Conservation (phyloP, 108 stramenopile genomes). For the Skeletonema tropicum region DNA sequence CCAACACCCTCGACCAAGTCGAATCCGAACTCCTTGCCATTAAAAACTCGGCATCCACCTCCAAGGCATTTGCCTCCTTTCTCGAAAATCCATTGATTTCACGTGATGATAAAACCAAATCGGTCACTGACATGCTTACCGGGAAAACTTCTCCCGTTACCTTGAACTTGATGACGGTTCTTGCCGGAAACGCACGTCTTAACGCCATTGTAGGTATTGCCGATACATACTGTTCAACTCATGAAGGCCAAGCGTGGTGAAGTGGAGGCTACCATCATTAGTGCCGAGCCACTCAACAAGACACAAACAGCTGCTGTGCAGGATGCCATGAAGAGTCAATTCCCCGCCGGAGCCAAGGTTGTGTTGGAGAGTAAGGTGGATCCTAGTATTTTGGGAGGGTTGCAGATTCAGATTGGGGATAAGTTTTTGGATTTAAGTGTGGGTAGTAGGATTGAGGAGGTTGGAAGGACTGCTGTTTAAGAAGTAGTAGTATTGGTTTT, state of each 20-base stretch:
- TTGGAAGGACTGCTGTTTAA: conserved; percentile 75
- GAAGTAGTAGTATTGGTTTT: too few relatives aligned
- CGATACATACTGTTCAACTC: conserved; percentile 68
- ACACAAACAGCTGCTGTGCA: conserved; percentile 74
- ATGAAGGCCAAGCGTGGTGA: conserved; percentile 97
- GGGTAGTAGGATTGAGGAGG: conserved; percentile 88
- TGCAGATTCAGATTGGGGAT: conserved; percentile 97
- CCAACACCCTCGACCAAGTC: conserved; percentile 76
- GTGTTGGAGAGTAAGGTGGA: conserved; percentile 82
- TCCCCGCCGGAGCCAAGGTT: conserved; percentile 79
- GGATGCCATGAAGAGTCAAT: conserved; percentile 81
- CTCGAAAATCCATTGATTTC: conserved; percentile 90
- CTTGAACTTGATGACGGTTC: conserved; percentile 88
- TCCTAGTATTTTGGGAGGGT: conserved; percentile 91
- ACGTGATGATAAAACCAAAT: conserved; percentile 75
- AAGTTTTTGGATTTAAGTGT: conserved; percentile 97
- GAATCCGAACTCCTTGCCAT: conserved; percentile 88
- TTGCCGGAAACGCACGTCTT: conserved; percentile 95
- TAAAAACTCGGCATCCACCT: conserved; percentile 58
- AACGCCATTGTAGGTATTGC: conserved; percentile 76
- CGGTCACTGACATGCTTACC: conserved; percentile 62
- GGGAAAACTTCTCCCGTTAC: conserved; percentile 76
- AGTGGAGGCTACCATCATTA: conserved; percentile 94
- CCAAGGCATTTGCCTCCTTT: conserved; percentile 69
- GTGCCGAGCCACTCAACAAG: conserved; percentile 75